Evolutionary conservation across 345 rosid genomes (phyloP), one percentile per base, ranked within the genome.

Genomic region (Sapria himalayana): DNA sequence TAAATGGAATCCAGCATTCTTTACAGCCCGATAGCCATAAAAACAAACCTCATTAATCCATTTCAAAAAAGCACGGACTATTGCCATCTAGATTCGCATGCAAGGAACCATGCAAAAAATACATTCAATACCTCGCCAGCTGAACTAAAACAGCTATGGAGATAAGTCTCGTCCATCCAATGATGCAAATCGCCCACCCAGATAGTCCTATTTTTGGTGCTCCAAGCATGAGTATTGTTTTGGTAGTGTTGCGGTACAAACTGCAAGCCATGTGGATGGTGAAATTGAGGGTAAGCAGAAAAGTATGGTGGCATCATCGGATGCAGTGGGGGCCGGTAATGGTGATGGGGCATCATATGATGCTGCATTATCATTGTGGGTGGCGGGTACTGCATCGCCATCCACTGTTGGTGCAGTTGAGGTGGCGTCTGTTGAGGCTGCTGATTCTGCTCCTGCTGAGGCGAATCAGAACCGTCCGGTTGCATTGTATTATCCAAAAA

Each of bases 121-220:
- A 22, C 8, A 31, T 19, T 20, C 27, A 15, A 25, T 35, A 86
- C 94, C 94, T 82, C 98, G 49, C 82, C 78, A 3, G 76, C 55
- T 33, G 78, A 63, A 59, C 46, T 78, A 29, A 86, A 86, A 50
- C 78, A 74, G 43, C 42, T 70, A 25, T 81, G 79, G 31, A 78
- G 78, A 47, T 89, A 82, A 45, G 19, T 74, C 66, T 89, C 98
- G 31, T 89, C 94, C 98, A 89, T 82, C 98, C 98, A 89, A 20
- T 70, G 93, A 60, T 74, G 77, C 66, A 89, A 76, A 66, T 89
- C 98, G 17, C 98, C 98, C 45, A 82, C 71, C 98, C 98, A 89
- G 25, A 89, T 37, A 4, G 94, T 70, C 52, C 70, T 76, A 50
- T 82, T 82, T 39, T 82, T 94, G 18, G 69, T 60, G 52, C 59